Evolutionary conservation across 371 early-diverging fungal genomes (phyloP).

Genomic region (Gilbertella persicaria): DNA sequence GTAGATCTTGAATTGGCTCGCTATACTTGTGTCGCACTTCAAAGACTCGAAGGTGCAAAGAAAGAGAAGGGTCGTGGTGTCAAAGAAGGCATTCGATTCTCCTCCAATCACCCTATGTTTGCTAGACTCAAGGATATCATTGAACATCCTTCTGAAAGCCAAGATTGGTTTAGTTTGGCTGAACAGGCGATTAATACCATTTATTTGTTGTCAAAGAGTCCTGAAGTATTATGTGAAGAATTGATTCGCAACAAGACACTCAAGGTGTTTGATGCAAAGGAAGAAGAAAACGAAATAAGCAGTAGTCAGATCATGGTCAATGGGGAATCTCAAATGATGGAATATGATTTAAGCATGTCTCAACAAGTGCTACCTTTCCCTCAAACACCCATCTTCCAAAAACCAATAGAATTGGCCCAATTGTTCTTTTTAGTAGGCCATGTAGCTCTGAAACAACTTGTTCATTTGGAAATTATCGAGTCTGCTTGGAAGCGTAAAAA

Average conservation of each 20-base stretch:
- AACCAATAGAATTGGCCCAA: conserved; percentile 77
- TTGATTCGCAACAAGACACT: conserved; percentile 68
- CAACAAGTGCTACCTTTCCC: conserved; percentile 25
- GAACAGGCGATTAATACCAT: conserved; percentile 93
- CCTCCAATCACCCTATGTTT: conserved; percentile 76
- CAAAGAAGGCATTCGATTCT: conserved; percentile 68
- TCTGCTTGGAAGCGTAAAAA: conserved; percentile 33
- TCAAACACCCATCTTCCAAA: conserved; percentile 42
- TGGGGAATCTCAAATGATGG: conserved; percentile 13
- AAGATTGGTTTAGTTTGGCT: conserved; percentile 85
- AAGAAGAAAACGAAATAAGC: conserved; percentile 1
- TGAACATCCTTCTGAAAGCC: conserved; percentile 57
- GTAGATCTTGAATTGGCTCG: conserved; percentile 77
- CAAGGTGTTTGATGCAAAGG: conserved; percentile 50
- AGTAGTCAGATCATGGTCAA: conserved; percentile 11
- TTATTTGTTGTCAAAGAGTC: conserved; percentile 85
- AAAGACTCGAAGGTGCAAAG: conserved; percentile 65
- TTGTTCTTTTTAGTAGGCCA: conserved; percentile 93
- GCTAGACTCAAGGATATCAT: conserved; percentile 62
- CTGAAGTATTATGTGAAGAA: conserved; percentile 76
- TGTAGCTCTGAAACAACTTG: conserved; percentile 93
- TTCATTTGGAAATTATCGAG: conserved; percentile 80
- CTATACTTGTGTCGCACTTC: conserved; percentile 90
- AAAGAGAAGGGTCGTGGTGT: conserved; percentile 57
- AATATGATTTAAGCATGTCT: conserved; percentile 36